A percentile compares a stretch with the other conserved stretches of the same genome.
phyloP scores from a whole-genome alignment of 2,329 filamentous ascomycete species.

The Trichothecium roseum region DNA sequence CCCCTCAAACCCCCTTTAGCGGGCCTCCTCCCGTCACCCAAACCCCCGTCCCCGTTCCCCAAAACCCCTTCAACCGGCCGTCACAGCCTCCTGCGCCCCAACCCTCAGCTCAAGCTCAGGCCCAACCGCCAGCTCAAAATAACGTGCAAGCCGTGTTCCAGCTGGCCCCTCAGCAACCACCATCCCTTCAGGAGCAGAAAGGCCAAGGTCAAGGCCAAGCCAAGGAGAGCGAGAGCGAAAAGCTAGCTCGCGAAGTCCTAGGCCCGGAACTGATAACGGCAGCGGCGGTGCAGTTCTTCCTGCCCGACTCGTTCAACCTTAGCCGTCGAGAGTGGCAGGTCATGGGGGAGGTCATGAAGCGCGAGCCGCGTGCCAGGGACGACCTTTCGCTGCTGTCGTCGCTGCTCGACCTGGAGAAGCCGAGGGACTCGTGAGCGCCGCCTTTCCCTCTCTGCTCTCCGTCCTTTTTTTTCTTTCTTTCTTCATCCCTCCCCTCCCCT shows the following conservation, averaged over 20 bases:
- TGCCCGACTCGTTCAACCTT: conserved; percentile 59
- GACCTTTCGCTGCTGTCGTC: conserved; percentile 48
- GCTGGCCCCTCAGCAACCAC: conserved; percentile 10
- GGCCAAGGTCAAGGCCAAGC: conserved; percentile 25
- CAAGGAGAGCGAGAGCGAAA: conserved; percentile 41
- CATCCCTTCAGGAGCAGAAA: conserved; percentile 7
- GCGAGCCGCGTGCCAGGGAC: conserved; percentile 53
- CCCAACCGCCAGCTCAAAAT: conserved; percentile 5
- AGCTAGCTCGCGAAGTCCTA: conserved; percentile 51
- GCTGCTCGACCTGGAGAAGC: conserved; percentile 39
- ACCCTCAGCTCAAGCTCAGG: conserved; percentile 6
- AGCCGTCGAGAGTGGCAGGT: conserved; percentile 64
- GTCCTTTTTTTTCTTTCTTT: no score
- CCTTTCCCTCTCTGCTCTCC: no score
- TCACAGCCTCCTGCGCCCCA: conserved; percentile 16
- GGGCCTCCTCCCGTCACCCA: conserved; percentile 29
- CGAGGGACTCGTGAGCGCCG: not conserved
- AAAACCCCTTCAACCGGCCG: conserved; percentile 19
- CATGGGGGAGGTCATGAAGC: conserved; percentile 56
- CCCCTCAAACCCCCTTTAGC: conserved; percentile 23
- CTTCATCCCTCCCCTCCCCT: no score
- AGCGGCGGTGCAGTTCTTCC: conserved; percentile 58
- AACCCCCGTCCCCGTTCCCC: conserved; percentile 5
- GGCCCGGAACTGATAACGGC: conserved; percentile 48
- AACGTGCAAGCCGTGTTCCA: conserved; percentile 1